Evolutionary conservation across 345 rosid species (phyloP), one percentile per base, ranked within the genome.

Genomic region (Ceriops zippeliana): DNA sequence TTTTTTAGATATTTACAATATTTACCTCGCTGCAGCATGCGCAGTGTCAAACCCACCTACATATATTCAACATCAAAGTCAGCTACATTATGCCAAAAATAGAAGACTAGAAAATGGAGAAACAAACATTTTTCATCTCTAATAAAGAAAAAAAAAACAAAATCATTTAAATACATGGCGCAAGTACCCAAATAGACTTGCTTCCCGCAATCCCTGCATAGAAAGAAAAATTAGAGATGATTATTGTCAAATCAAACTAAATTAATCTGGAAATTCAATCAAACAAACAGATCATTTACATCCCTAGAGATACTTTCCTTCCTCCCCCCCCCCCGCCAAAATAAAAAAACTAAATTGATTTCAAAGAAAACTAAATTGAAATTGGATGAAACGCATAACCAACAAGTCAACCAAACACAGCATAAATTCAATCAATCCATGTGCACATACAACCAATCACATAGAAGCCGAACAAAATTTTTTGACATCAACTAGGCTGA

Each of bases 41-140:
- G 98, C 98, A 71, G 98, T 93, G 77, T 93, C 98, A 79, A 93
- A 93, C 62, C 98, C 98, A 76, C 98, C 98, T 93, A 75, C 27
- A 67, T 15, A 58, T 71, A 68, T 38, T 66, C 77, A 77, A 66
- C 61, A 75, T 63, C 47, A 67, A 62, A 27, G 19, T 66, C 58
- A 20, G 68, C 66, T 57, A 73, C 26, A 32, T 5, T 20, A 20
- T 24, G 22, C 20, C 69, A 75, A 61, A 67, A 54, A 51, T 35
- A 11, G 59, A 24, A 56, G 6, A 56, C 5, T 5, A 56, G 6
- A 11, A 26, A 54, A 58, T 30, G 31, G 8, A 26, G 5, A 52
- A 27, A 19, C 1, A 24, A 10, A 56, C 28, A 56, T 26, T 37
- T 17, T 62, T 28, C 26, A 30, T 37, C 27, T 15, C n/a, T 16